A percentile compares a stretch with the other conserved stretches of the same genome.
Evolutionary conservation across 164 flowering plant genomes (phyloP).

Genomic region (Stephania japonica): DNA sequence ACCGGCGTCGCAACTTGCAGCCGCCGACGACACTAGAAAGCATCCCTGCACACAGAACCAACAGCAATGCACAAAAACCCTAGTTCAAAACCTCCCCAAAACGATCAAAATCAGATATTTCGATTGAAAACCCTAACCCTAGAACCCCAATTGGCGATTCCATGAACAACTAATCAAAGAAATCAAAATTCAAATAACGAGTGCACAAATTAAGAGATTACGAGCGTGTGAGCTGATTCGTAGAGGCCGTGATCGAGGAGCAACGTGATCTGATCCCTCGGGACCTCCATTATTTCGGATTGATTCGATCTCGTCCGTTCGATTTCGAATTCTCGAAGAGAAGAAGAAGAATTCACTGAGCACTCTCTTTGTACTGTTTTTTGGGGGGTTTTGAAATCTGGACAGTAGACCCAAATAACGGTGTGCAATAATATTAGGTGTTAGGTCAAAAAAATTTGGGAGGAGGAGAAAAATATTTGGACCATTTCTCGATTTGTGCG

Average conservation of each 20-base stretch:
- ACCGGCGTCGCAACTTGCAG: conserved; percentile 51
- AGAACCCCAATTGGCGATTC: conserved; percentile 1
- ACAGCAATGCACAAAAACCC: neutral
- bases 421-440: neutral
- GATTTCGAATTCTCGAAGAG: neutral
- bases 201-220: conserved; percentile 22
- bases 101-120: neutral
- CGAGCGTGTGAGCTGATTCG: conserved; percentile 71
- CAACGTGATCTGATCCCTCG: conserved; percentile 66
- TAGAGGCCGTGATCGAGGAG: conserved; percentile 78
- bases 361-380: neutral
- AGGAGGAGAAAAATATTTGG: no score
- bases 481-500: no score
- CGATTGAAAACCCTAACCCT: neutral
- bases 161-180: neutral
- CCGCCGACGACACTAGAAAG: conserved; percentile 78
- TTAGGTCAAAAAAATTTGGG: no score
- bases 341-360: no score
- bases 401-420: neutral
- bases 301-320: neutral
- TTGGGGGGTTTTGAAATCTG: neutral
- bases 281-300: conserved; percentile 46
- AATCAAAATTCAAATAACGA: neutral
- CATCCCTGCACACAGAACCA: conserved; percentile 40
- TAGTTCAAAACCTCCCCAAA: neutral